phyloP scores from a whole-genome alignment of 1,284 basidiomycete species.

The Ustilago bromivora region DNA sequence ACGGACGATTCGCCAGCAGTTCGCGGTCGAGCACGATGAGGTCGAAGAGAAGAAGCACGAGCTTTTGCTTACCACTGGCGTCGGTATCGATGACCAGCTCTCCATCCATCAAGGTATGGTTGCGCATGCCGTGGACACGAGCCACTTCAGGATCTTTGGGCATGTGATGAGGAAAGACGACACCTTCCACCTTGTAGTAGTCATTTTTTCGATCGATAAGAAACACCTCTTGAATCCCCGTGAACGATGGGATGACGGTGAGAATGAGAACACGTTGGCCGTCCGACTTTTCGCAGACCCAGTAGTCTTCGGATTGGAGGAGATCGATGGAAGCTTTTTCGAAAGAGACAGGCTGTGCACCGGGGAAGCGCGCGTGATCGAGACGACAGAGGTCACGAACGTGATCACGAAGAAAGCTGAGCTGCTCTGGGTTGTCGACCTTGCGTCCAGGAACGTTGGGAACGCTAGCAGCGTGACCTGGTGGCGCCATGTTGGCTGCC shows the following conservation, averaged over 20 bases:
- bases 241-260: conserved; percentile 74
- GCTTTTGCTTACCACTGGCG: conserved; percentile 70
- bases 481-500: conserved; percentile 41
- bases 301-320: conserved; percentile 74
- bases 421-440: conserved; percentile 33
- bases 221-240: conserved; percentile 76
- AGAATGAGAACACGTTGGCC: conserved; percentile 91
- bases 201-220: conserved; percentile 90
- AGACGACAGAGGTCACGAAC: conserved; percentile 48
- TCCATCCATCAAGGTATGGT: conserved; percentile 89
- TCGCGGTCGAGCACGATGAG: conserved; percentile 87
- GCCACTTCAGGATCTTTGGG: conserved; percentile 30
- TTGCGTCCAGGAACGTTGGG: conserved; percentile 48
- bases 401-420: conserved; percentile 43
- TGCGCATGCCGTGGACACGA: conserved; percentile 69
- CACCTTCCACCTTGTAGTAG: conserved; percentile 77
- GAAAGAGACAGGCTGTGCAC: conserved; percentile 65
- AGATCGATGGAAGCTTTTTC: conserved; percentile 49
- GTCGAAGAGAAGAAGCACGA: conserved; percentile 91
- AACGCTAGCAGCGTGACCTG: conserved; percentile 41
- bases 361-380: conserved; percentile 53
- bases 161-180: conserved; percentile 80
- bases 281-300: conserved; percentile 99
- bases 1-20: conserved; percentile 84
- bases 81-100: conserved; percentile 94